phyloP scores from a whole-genome alignment of 1,284 basidiomycete genomes.

The Mycosarcoma maydis region DNA sequence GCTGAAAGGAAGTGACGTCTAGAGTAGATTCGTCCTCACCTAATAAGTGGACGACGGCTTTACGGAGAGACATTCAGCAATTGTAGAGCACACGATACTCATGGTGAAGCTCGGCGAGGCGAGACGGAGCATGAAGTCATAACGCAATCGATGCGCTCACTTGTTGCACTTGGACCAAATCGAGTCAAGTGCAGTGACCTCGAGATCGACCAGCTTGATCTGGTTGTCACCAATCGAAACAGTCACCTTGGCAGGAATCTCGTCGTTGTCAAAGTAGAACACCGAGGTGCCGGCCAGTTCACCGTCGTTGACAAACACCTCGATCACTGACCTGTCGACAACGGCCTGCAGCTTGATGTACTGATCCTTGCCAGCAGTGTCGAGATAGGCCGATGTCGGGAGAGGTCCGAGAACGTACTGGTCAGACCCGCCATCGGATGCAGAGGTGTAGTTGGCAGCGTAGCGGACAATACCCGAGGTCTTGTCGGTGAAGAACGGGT shows the following conservation, averaged over 20 bases:
- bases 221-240: conserved; percentile 45
- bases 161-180: conserved; percentile 42
- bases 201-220: conserved; percentile 32
- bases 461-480: conserved; percentile 42
- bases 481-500: conserved; percentile 67
- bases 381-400: conserved; percentile 20
- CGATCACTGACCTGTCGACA: conserved; percentile 64
- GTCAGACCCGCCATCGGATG: conserved; percentile 3
- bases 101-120: not conserved
- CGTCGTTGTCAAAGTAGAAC: conserved; percentile 53
- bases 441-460: conserved; percentile 36
- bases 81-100: not conserved
- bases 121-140: not conserved
- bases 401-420: conserved; percentile 34
- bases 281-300: conserved; percentile 43
- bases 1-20: too few relatives aligned
- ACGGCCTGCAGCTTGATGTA: conserved; percentile 50
- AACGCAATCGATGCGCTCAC: not conserved
- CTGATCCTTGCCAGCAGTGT: conserved; percentile 17
- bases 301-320: conserved; percentile 65
- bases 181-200: conserved; percentile 40
- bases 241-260: conserved; percentile 31
- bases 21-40: too few relatives aligned
- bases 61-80: too few relatives aligned
- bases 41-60: too few relatives aligned